These are phyloP conservation scores for Talaromyces sp. DNA, from an alignment of 2,329 filamentous ascomycete species.

Conservation along the genomic window DNA sequence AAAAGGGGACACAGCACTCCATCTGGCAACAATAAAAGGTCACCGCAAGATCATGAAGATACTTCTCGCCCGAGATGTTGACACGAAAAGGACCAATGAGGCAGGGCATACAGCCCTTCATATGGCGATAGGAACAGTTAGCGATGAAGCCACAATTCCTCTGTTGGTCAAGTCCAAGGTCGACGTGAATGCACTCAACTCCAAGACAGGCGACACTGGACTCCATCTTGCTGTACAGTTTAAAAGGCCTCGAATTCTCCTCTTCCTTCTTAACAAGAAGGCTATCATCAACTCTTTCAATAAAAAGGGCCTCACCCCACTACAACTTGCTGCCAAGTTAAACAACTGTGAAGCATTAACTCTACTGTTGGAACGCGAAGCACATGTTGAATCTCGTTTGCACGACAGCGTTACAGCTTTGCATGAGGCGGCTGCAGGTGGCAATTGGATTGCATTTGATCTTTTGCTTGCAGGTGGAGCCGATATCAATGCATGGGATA, in stretches of 20 bases:
- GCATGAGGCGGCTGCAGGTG: constrained; percentile 20
- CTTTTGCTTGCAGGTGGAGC: constrained; percentile 25
- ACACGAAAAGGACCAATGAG: constrained; percentile 16
- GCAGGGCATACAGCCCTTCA: constrained; percentile 22
- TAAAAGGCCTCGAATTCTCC: constrained; percentile 22
- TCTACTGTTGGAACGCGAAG: constrained; percentile 22
- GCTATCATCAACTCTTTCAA: constrained; percentile 22
- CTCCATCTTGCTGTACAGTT: constrained; percentile 24
- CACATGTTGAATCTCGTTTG: constrained; percentile 22
- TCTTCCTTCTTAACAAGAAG: constrained; percentile 26
- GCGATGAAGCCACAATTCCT: constrained; percentile 26
- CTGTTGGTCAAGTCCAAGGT: constrained; percentile 24
- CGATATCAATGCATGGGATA: constrained; percentile 28
- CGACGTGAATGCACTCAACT: constrained; percentile 23
- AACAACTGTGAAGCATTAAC: constrained; percentile 29
- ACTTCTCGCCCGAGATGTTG: constrained; percentile 15
- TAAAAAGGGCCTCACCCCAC: constrained; percentile 22
- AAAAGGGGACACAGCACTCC: constrained; percentile 28
- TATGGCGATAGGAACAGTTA: constrained; percentile 23
- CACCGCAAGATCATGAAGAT: constrained; percentile 24
- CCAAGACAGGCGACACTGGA: constrained; percentile 21
- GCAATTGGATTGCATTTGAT: constrained; percentile 27
- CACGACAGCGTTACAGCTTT: constrained; percentile 20
- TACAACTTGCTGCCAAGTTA: constrained; percentile 23
- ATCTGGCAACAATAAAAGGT: constrained; percentile 23